Percentiles rank a stretch among this genome's conserved stretches.
Evolutionary conservation across 106 monocot genomes (phyloP).

Genomic region (Phalaenopsis aphrodite): DNA sequence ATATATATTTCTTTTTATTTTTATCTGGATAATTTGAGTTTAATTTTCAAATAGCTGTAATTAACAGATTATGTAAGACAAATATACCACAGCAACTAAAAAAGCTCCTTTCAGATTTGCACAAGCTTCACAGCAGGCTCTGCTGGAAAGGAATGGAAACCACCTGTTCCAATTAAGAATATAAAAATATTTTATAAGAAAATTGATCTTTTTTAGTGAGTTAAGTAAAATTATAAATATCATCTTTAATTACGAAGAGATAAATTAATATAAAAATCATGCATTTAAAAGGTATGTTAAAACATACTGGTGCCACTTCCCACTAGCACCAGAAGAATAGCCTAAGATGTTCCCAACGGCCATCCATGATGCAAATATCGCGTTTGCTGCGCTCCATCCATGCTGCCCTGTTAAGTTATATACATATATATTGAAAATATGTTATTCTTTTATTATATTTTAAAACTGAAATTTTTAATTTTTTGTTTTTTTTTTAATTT

Average conservation of each 20-base stretch:
- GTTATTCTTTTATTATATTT: no score
- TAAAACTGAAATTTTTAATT: background rate
- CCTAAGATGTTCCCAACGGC: slow-evolving; percentile 93
- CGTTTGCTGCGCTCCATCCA: slow-evolving; percentile 63
- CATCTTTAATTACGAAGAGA: background rate
- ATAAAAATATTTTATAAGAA: background rate
- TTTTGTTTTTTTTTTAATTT: background rate
- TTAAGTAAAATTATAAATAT: background rate
- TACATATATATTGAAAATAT: background rate
- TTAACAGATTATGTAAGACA: no score
- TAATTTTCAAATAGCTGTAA: no score
- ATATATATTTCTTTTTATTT: no score
- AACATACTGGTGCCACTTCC: slow-evolving; percentile 73
- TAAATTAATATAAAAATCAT: background rate
- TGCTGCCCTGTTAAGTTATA: slow-evolving; percentile 33
- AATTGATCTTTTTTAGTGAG: background rate
- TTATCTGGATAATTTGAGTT: no score
- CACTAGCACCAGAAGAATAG: slow-evolving; percentile 80
- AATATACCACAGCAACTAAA: slow-evolving; percentile 74
- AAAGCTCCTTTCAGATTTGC: slow-evolving; percentile 96
- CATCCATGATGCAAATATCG: slow-evolving; percentile 98
- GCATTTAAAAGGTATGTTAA: background rate
- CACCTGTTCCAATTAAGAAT: slow-evolving; percentile 39
- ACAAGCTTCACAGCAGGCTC: slow-evolving; percentile 92
- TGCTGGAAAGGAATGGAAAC: slow-evolving; percentile 84